A percentile compares a stretch with the other conserved stretches of the same genome.
phyloP scores from a whole-genome alignment of 352 stramenopile species.

The Phytophthora constricta region DNA sequence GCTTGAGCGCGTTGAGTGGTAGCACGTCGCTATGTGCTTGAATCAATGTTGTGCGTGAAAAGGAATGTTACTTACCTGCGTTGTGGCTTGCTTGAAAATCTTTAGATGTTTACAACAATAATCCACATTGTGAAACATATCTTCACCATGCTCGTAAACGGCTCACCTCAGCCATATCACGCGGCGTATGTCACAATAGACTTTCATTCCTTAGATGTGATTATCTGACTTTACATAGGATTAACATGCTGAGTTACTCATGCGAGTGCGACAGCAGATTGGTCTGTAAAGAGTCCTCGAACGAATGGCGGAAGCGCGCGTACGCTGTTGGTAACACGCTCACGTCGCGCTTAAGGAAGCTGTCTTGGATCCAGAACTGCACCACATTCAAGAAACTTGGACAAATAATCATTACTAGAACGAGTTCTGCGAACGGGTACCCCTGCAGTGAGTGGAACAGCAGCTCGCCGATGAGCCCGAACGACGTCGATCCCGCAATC shows the following conservation, averaged over 20 bases:
- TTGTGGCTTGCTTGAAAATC: no score
- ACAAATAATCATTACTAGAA: slow-evolving; percentile 84
- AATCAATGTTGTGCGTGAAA: slow-evolving; percentile 8
- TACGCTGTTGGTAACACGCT: slow-evolving; percentile 67
- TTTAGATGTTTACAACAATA: no score
- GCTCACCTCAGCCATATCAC: no score
- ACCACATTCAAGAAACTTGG: slow-evolving; percentile 87
- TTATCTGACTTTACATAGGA: background rate
- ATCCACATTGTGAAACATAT: no score
- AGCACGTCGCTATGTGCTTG: background rate
- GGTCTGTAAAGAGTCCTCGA: slow-evolving; percentile 74
- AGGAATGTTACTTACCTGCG: slow-evolving; percentile 10
- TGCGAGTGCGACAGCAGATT: slow-evolving; percentile 54
- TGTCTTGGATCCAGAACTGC: slow-evolving; percentile 90
- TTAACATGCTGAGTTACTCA: slow-evolving; percentile 12
- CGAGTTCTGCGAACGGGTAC: slow-evolving; percentile 74
- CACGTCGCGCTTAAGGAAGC: slow-evolving; percentile 81
- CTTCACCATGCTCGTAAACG: no score
- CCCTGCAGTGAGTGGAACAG: slow-evolving; percentile 65
- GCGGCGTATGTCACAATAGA: background rate
- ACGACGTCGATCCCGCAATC: slow-evolving; percentile 50
- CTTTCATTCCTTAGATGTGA: slow-evolving; percentile 4
- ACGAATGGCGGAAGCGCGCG: slow-evolving; percentile 64
- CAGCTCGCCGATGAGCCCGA: slow-evolving; percentile 66
- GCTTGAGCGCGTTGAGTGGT: background rate